A percentile compares a stretch with the other conserved stretches of the same genome.
Evolutionary conservation across 805 yeast species (phyloP).

Genomic region (Komagataella pastoris): DNA sequence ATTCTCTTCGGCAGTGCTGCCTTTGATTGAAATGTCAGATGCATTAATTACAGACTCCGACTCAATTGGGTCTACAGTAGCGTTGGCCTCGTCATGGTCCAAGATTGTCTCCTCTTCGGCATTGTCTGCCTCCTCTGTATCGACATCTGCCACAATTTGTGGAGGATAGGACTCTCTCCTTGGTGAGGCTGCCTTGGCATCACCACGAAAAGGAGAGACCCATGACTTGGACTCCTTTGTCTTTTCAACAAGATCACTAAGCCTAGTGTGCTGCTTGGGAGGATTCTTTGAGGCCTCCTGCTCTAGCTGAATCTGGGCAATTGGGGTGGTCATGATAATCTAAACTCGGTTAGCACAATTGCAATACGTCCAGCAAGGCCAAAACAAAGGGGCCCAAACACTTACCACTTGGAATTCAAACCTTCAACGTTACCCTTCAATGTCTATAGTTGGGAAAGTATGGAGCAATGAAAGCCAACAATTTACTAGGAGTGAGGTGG

Average conservation of each 20-base stretch:
- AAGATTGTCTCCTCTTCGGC: conserved; percentile 6
- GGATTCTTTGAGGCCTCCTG: not conserved
- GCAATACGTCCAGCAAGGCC: not conserved
- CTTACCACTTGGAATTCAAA: not conserved
- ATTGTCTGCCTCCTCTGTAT: conserved; percentile 5
- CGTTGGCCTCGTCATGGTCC: conserved; percentile 4
- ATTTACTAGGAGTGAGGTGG: not conserved
- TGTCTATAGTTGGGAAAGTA: not conserved
- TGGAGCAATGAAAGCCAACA: not conserved
- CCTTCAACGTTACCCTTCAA: not conserved
- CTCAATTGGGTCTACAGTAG: not conserved
- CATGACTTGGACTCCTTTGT: not conserved
- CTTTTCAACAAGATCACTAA: not conserved
- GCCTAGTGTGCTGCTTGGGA: not conserved
- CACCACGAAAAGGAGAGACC: not conserved
- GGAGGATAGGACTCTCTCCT: not conserved
- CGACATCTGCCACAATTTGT: not conserved
- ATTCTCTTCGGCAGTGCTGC: not conserved
- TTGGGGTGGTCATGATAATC: not conserved
- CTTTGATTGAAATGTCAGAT: not conserved
- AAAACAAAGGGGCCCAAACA: not conserved
- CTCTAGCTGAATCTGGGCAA: not conserved
- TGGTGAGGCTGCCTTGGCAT: not conserved
- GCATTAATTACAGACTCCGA: not conserved
- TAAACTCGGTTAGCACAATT: not conserved